Evolutionary conservation across 441 rosid genomes (phyloP).

Genomic region (Aquilaria agallochum): DNA sequence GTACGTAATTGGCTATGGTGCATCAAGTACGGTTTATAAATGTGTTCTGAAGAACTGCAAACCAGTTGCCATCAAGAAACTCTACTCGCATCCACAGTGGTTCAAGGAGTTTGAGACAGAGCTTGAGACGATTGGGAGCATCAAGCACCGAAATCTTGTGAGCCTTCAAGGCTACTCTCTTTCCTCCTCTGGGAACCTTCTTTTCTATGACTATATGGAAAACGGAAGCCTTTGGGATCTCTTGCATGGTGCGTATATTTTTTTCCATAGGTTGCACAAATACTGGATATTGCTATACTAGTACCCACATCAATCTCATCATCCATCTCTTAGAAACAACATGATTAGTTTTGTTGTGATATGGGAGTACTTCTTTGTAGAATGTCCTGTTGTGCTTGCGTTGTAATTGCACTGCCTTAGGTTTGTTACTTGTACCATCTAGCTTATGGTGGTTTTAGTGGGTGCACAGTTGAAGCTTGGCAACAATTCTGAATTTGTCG

Average conservation of each 20-base stretch:
- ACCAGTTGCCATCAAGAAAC: constrained; percentile 92
- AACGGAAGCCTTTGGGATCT: constrained; percentile 98
- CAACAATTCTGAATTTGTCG: no score
- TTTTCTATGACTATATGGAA: constrained; percentile 97
- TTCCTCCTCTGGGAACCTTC: constrained; percentile 80
- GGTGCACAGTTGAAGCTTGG: no score
- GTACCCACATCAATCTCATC: no score
- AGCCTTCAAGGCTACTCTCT: constrained; percentile 90
- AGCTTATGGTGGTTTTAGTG: no score
- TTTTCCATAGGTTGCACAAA: no score
- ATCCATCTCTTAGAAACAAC: no score
- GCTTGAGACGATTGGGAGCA: constrained; percentile 82
- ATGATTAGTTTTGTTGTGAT: no score
- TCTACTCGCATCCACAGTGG: constrained; percentile 85
- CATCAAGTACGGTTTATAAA: constrained; percentile 93
- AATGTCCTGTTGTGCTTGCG: no score
- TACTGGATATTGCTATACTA: no score
- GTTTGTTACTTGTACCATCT: no score
- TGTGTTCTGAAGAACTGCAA: constrained; percentile 93
- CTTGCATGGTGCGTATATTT: constrained; percentile 65
- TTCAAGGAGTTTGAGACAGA: constrained; percentile 93
- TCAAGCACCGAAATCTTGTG: constrained; percentile 92
- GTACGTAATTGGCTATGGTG: constrained; percentile 84
- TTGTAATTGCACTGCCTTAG: no score
- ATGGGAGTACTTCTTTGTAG: no score